Percentiles rank a stretch among this genome's conserved stretches.
Conservation (phyloP, 2,329 filamentous ascomycete genomes). For the Dryadomyces quercus-mongolicae region DNA sequence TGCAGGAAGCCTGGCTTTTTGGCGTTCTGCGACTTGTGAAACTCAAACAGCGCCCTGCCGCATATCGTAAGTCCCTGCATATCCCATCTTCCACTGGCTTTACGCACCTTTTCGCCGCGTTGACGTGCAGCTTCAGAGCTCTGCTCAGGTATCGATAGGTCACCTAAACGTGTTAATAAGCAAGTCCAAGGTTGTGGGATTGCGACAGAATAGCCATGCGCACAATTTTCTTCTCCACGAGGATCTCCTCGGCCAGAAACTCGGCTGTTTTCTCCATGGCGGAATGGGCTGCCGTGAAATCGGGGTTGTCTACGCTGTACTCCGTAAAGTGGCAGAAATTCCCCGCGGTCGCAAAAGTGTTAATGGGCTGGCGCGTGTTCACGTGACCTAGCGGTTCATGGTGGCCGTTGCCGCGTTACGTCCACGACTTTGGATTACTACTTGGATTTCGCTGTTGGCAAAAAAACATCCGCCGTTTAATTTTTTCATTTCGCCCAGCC, state of each 20-base stretch:
- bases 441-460: too few relatives aligned
- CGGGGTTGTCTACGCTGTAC: too few relatives aligned
- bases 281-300: not conserved
- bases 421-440: too few relatives aligned
- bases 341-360: not conserved
- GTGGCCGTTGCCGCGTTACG: too few relatives aligned
- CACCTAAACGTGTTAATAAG: conserved; percentile 40
- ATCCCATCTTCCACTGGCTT: too few relatives aligned
- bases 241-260: conserved; percentile 62
- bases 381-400: conserved; percentile 7
- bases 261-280: conserved; percentile 52
- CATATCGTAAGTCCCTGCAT: conserved; percentile 2
- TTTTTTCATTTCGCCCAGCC: not conserved
- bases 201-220: too few relatives aligned
- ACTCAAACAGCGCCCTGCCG: conserved; percentile 72
- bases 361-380: conserved; percentile 9
- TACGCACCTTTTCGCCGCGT: conserved; percentile 74
- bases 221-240: conserved; percentile 65
- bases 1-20: conserved; percentile 65
- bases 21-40: conserved; percentile 64
- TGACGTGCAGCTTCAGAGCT: conserved; percentile 71
- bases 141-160: conserved; percentile 80
- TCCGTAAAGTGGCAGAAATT: not conserved
- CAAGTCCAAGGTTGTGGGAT: too few relatives aligned
- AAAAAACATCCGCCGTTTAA: too few relatives aligned